Evolutionary conservation across 768 basidiomycete species (phyloP), one percentile per base, ranked within the genome.

Genomic region (Lactarius deliciosus): DNA sequence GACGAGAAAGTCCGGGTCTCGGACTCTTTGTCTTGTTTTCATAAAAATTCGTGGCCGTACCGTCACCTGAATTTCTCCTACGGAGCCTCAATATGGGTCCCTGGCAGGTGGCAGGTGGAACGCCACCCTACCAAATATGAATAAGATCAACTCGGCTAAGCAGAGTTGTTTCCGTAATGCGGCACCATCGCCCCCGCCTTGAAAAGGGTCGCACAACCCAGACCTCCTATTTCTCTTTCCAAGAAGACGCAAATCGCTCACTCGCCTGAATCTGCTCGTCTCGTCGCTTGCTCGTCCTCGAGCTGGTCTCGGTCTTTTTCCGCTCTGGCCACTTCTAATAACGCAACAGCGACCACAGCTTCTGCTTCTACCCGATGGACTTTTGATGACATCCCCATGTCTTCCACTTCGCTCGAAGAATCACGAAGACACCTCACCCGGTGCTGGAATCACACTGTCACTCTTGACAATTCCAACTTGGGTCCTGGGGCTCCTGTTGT

Each of bases 331-430:
- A 38, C n/a, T 47, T 57, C 55, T 18, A 22, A 50, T 38, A 57
- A 28, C 61, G 55, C 69, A 57, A 57, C 57, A 40, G 25, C 55
- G 54, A 61, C 45, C 5, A 47, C 63, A 3, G 45, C 57, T 13
- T 55, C 68, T 55, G 57, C 64, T 11, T 61, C 64, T 18, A 62
- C 60, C n/a, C 61, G 47, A 68, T 65, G 69, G 67, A 60, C 67
- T 40, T 40, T 53, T 25, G 66, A 68, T 38, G 69, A 68, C 63
- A 58, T 36, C 11, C 13, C 64, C 60, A 68, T 68, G 68, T 56
- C 64, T 50, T 38, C 45, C 56, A 30, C 30, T 50, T 57, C 61
- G 20, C 65, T 16, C 30, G 20, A 45, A 30, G 45, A 66, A 53
- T 53, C 32, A n/a, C 15, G 45, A 7, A 5, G 41, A 34, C 45